These are phyloP conservation scores for Ascochyta clinopodiicola DNA, from an alignment of 2,329 filamentous ascomycete genomes.

Conservation along the genomic window DNA sequence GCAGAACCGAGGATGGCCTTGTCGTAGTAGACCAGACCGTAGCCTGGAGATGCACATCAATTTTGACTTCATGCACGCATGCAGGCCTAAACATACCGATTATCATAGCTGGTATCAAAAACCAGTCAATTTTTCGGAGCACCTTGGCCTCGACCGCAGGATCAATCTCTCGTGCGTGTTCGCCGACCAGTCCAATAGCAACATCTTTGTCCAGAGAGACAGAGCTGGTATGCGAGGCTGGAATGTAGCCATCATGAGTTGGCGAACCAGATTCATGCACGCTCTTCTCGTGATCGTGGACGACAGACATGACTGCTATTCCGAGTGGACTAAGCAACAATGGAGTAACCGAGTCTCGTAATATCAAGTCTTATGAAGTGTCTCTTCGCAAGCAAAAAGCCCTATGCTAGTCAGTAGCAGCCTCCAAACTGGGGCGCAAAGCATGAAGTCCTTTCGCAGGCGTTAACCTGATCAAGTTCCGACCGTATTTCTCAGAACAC, in stretches of 20 bases:
- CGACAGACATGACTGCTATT: neutral
- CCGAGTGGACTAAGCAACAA: no score
- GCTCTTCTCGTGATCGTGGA: conserved; percentile 22
- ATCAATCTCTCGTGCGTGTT: conserved; percentile 62
- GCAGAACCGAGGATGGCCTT: conserved; percentile 78
- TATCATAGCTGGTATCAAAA: conserved; percentile 71
- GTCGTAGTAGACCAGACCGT: conserved; percentile 74
- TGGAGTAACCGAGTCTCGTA: neutral
- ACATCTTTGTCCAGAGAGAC: conserved; percentile 58
- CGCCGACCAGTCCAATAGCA: conserved; percentile 66
- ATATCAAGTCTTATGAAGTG: neutral
- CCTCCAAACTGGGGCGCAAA: conserved; percentile 34
- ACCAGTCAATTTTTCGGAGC: conserved; percentile 70
- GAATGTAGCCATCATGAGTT: conserved; percentile 15
- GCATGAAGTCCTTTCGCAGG: conserved; percentile 62
- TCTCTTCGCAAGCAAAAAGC: neutral
- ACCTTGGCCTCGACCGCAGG: conserved; percentile 62
- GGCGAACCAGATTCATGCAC: conserved; percentile 6
- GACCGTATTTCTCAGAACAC: conserved; percentile 61
- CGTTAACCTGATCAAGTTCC: conserved; percentile 61
- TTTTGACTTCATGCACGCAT: neutral
- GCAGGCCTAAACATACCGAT: conserved; percentile 31
- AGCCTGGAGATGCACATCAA: conserved; percentile 47
- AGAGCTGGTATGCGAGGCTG: conserved; percentile 25
- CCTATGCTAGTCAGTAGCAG: conserved; percentile 45